These are phyloP conservation scores for Aethionema arabicum DNA, from an alignment of 345 rosid species.

Conservation along the genomic window DNA sequence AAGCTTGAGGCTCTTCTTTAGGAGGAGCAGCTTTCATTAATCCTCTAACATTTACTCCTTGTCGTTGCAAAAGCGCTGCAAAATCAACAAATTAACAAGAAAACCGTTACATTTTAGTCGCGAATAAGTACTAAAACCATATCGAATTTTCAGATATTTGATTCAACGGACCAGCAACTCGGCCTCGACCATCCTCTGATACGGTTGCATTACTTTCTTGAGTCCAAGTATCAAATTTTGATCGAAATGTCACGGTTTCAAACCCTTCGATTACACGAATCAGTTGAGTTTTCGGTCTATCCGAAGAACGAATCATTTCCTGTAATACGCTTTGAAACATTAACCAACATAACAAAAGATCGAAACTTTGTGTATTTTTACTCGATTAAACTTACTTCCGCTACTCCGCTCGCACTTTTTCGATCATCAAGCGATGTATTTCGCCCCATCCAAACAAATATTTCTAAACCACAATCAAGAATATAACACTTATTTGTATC, in stretches of 20 bases:
- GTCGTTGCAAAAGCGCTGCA: conserved; percentile 83
- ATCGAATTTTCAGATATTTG: neutral
- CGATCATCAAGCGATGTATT: conserved; percentile 42
- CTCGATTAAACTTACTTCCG: conserved; percentile 29
- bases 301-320: conserved; percentile 67
- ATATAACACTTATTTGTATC: conserved; percentile 67
- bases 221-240: conserved; percentile 93
- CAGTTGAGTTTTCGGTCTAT: conserved; percentile 63
- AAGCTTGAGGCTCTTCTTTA: conserved; percentile 81
- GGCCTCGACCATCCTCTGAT: conserved; percentile 97
- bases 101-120: neutral
- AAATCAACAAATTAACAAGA: neutral
- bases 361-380: neutral
- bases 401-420: conserved; percentile 40
- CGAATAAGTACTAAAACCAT: conserved; percentile 4
- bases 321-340: conserved; percentile 39
- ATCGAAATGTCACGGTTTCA: conserved; percentile 85
- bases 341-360: conserved; percentile 25
- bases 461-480: conserved; percentile 42
- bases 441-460: conserved; percentile 47
- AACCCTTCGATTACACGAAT: conserved; percentile 93
- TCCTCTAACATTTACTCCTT: conserved; percentile 93
- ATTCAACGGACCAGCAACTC: conserved; percentile 80
- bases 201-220: conserved; percentile 65
- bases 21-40: conserved; percentile 74